These are phyloP conservation scores for Myxozyma mucilagina DNA, from an alignment of 805 yeast genomes.

Conservation along the genomic window DNA sequence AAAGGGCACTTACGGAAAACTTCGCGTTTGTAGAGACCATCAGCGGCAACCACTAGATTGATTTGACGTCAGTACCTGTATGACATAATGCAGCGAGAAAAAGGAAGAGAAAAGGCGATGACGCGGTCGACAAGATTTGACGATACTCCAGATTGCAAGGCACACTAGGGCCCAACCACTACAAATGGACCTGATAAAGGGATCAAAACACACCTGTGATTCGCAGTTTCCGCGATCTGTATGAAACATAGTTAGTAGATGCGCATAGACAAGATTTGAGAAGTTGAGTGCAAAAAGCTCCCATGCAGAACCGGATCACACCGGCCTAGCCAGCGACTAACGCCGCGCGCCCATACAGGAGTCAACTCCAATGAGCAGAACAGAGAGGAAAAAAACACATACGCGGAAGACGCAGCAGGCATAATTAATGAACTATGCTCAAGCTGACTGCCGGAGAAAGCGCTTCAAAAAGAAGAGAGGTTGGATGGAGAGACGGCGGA, in stretches of 20 bases:
- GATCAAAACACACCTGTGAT: slow-evolving; percentile 25
- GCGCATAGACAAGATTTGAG: not conserved
- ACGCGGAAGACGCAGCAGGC: slow-evolving; percentile 16
- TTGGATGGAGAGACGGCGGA: not conserved
- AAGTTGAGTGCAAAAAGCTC: not conserved
- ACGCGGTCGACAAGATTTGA: not conserved
- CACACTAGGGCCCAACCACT: not conserved
- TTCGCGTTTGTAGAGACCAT: slow-evolving; percentile 91
- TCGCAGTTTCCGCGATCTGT: slow-evolving; percentile 28
- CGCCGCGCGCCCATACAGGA: not conserved
- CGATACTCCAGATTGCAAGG: not conserved
- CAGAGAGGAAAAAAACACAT: not conserved
- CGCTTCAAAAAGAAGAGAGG: not conserved
- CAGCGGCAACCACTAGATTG: slow-evolving; percentile 77
- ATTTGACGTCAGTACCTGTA: not conserved
- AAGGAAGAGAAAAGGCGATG: not conserved
- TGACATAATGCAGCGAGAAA: too few relatives aligned
- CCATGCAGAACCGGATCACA: slow-evolving; percentile 3
- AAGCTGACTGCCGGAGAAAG: not conserved
- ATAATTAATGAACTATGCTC: not conserved
- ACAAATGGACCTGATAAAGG: not conserved
- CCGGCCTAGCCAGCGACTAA: not conserved
- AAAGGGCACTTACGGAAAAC: slow-evolving; percentile 60
- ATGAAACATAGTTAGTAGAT: not conserved
- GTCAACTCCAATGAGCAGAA: not conserved